These are phyloP conservation scores for Piper longum DNA, from an alignment of 164 flowering plant genomes.

Conservation along the genomic window DNA sequence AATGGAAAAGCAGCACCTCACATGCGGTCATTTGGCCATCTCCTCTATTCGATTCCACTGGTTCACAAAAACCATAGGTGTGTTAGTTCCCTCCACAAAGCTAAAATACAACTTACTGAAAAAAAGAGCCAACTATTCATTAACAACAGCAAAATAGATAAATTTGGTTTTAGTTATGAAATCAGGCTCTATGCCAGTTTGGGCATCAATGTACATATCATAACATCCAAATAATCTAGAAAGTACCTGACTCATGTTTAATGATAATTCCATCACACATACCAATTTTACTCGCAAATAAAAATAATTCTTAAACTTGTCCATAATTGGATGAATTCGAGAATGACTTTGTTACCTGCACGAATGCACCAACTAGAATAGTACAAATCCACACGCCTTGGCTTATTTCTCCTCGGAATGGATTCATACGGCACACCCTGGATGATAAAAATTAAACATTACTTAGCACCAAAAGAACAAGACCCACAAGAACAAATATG, in stretches of 20 bases:
- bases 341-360: conserved; percentile 27
- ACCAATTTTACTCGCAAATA: too few relatives aligned
- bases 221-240: too few relatives aligned
- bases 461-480: background rate
- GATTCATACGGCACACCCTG: conserved; percentile 47
- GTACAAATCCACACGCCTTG: conserved; percentile 63
- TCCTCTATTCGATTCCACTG: conserved; percentile 54
- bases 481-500: background rate
- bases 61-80: background rate
- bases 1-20: conserved; percentile 66
- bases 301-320: too few relatives aligned
- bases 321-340: too few relatives aligned
- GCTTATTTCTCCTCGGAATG: conserved; percentile 41
- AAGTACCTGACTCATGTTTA: too few relatives aligned
- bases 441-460: background rate
- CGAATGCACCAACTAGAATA: conserved; percentile 71
- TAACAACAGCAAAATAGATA: background rate
- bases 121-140: too few relatives aligned
- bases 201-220: too few relatives aligned
- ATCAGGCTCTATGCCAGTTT: background rate
- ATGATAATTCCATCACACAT: too few relatives aligned
- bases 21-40: conserved; percentile 47
- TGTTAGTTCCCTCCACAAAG: background rate
- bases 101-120: background rate
- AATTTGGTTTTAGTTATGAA: background rate